phyloP scores from a whole-genome alignment of 176 grass and related monocot species.

The Paspalum notatum region DNA sequence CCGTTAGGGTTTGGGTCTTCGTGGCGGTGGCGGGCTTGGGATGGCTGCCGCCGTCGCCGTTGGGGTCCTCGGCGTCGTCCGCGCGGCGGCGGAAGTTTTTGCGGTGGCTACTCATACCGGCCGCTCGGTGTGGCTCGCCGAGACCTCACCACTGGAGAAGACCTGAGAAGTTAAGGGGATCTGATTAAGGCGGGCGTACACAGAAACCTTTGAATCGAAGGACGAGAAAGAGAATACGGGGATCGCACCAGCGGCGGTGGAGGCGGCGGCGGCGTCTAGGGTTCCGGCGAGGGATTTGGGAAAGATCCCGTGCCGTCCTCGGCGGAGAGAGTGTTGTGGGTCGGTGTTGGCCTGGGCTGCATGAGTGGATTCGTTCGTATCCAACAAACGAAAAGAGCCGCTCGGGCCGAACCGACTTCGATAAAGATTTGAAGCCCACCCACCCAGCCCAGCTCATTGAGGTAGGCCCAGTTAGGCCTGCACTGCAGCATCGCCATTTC shows the following conservation, averaged over 20 bases:
- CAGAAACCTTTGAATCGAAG: not conserved
- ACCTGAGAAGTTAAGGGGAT: not conserved
- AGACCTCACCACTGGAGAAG: not conserved
- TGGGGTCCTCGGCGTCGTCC: slow-evolving; percentile 49
- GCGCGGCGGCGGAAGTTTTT: slow-evolving; percentile 81
- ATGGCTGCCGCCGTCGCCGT: slow-evolving; percentile 46
- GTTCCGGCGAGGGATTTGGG: slow-evolving; percentile 31
- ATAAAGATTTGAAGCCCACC: not conserved
- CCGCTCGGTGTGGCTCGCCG: not conserved
- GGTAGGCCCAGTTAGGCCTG: not conserved
- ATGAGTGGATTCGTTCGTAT: not conserved
- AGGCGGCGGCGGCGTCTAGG: slow-evolving; percentile 37
- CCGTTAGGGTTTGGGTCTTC: slow-evolving; percentile 48
- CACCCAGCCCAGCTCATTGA: not conserved
- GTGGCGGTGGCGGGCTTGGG: slow-evolving; percentile 37
- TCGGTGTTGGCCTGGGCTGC: too few relatives aligned
- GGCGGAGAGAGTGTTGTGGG: too few relatives aligned
- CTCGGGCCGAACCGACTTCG: not conserved
- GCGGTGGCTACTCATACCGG: slow-evolving; percentile 59
- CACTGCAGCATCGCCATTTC: not conserved
- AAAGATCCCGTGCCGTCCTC: not conserved
- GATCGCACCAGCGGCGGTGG: slow-evolving; percentile 22
- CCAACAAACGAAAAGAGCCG: not conserved
- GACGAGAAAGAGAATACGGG: not conserved
- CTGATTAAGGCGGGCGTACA: not conserved